A percentile compares a stretch with the other conserved stretches of the same genome.
These are phyloP conservation scores for Wickerhamomyces ciferrii DNA, from an alignment of 805 yeast genomes.

Conservation along the genomic window DNA sequence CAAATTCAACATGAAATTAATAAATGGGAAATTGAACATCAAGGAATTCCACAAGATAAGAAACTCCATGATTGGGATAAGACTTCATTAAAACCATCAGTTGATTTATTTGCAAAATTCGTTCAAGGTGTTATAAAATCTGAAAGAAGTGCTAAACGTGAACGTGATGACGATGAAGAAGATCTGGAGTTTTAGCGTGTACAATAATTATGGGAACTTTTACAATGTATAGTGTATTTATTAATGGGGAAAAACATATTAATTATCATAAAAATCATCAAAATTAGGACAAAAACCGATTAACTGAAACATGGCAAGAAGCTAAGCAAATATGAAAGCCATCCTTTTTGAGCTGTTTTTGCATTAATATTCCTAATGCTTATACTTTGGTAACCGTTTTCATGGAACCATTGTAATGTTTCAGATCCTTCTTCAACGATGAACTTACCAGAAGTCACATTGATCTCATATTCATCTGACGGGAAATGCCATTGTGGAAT, in stretches of 20 bases:
- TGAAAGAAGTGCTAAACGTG: conserved; percentile 40
- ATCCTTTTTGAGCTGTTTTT: background rate
- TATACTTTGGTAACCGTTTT: conserved; percentile 29
- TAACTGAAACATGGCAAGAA: conserved; percentile 5
- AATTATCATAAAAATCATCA: background rate
- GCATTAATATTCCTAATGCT: conserved; percentile 7
- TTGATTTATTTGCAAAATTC: conserved; percentile 59
- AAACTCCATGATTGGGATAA: conserved; percentile 44
- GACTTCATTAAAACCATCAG: conserved; percentile 67
- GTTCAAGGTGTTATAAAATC: conserved; percentile 53
- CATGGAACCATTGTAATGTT: conserved; percentile 69
- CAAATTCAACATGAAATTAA: conserved; percentile 62
- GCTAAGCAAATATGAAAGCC: conserved; percentile 4
- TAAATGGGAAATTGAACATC: conserved; percentile 31
- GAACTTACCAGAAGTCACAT: conserved; percentile 51
- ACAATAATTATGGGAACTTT: background rate
- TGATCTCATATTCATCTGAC: conserved; percentile 39
- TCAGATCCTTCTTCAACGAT: conserved; percentile 46
- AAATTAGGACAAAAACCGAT: background rate
- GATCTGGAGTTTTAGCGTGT: conserved; percentile 9
- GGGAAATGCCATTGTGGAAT: conserved; percentile 73
- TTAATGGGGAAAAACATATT: background rate
- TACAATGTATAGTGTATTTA: background rate
- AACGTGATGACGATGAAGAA: conserved; percentile 28
- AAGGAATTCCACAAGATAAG: conserved; percentile 8